Evolutionary conservation across 805 yeast species (phyloP), one percentile per base, ranked within the genome.

Genomic region (Sugiyamaella qingdaonensis): DNA sequence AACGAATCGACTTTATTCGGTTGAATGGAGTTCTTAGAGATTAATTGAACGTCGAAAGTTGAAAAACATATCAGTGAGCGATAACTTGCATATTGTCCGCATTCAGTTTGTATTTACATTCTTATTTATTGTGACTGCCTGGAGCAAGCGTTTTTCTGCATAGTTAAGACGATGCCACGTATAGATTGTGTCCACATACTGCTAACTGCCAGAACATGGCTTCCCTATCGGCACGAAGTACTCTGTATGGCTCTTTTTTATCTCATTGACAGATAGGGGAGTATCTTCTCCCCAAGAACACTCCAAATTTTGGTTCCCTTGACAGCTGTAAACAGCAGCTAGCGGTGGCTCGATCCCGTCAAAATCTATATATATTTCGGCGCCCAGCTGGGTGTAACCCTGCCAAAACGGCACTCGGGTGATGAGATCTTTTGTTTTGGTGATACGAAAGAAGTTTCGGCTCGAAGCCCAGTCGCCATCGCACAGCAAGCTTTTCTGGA

Each of bases 401-500:
- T 24, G 31, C 48, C 48, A 43, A 35, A 43, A 41, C 33, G 60
- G 60, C 8, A 57, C 35, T 16, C 32, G 44, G 2, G 60, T 53
- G 16, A 57, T 54, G 33, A 54, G 11, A 37, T 57, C 60, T 27
- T 43, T 33, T 16, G 10, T 10, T 10, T 54, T 54, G 10, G 59
- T 56, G 21, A 57, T 45, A 14, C 60, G 51, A 36, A 36, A 57
- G 33, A 32, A 48, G n/a, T 43, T 39, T 29, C 60, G 49, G 16
- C 14, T 21, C 11, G 51, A 11, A 14, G 34, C 46, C 53, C 52
- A 53, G 14, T 11, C 29, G 4, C 56, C 56, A 7, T 4, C 14
- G 9, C 39, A 27, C 13, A 43, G 24, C 34, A 46, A 41, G 21
- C 36, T 36, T 2, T 32, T n/a, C 64, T 85, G 81, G 37, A 81